Conservation (phyloP, 768 basidiomycete species). For the Trametes punicea region DNA sequence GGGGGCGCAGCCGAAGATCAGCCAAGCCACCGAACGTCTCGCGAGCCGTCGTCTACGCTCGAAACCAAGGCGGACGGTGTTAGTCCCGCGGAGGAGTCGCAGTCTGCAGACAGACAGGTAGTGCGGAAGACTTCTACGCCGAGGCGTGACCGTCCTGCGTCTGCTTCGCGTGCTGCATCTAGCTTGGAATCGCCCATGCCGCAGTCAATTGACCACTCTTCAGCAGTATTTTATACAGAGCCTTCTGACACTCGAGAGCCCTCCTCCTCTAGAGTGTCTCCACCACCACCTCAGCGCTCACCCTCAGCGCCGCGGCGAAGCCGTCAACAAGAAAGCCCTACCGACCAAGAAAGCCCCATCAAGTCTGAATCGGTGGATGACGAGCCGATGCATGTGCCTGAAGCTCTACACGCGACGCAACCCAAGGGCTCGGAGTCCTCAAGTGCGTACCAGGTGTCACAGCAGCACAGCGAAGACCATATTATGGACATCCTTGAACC, state of each 20-base stretch:
- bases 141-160: conserved; percentile 2
- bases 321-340: not conserved
- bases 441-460: not conserved
- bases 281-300: conserved; percentile 21
- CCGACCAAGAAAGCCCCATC: conserved; percentile 9
- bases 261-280: conserved; percentile 18
- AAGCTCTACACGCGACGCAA: not conserved
- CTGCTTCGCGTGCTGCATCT: not conserved
- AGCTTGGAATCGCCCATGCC: conserved; percentile 1
- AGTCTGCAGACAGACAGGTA: conserved; percentile 2
- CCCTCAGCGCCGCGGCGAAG: conserved; percentile 10
- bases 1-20: not conserved
- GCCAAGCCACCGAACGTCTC: not conserved
- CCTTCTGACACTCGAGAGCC: conserved; percentile 4
- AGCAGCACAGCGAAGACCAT: conserved; percentile 13
- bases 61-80: not conserved
- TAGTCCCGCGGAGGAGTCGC: conserved; percentile 8
- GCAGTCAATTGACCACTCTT: conserved; percentile 1
- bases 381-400: conserved; percentile 5
- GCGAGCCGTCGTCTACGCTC: conserved; percentile 3
- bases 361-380: conserved; percentile 10
- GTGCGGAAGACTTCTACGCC: conserved; percentile 11
- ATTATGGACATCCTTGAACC: conserved; percentile 13
- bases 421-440: not conserved
- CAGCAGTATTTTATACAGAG: not conserved